phyloP scores from a whole-genome alignment of 2,329 filamentous ascomycete genomes.

The Aureobasidium sp. region DNA sequence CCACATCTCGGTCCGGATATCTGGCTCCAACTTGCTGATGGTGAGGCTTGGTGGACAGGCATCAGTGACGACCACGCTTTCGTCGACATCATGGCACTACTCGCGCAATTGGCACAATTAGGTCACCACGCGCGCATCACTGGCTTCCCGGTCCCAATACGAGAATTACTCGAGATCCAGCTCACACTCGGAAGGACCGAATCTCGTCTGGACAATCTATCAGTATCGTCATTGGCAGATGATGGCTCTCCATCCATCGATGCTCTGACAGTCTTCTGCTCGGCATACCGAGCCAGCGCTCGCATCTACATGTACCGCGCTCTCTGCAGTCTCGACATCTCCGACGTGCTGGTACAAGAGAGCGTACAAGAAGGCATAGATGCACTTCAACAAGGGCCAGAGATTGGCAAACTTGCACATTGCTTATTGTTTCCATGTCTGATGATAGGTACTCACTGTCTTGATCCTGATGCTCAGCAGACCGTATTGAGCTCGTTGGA shows the following conservation, averaged over 20 bases:
- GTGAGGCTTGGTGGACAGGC: background rate
- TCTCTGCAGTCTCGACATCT: background rate
- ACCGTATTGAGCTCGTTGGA: background rate
- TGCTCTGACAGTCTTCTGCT: background rate
- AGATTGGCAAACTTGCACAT: background rate
- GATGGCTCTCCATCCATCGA: background rate
- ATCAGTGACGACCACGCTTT: background rate
- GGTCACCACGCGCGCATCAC: background rate
- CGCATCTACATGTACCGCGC: conserved; percentile 4
- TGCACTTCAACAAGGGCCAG: background rate
- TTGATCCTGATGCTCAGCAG: background rate
- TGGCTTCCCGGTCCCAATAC: background rate
- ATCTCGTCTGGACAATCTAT: background rate
- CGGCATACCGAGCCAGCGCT: background rate
- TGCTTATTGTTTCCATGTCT: background rate
- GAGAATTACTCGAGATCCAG: background rate
- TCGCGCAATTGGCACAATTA: background rate
- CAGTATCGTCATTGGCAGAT: background rate
- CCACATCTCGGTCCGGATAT: background rate
- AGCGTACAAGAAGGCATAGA: background rate
- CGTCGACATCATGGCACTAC: background rate
- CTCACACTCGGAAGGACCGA: background rate
- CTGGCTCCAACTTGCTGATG: background rate
- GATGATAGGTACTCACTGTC: background rate
- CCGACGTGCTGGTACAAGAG: background rate